A percentile compares a stretch with the other conserved stretches of the same genome.
phyloP scores from a whole-genome alignment of 2,329 filamentous ascomycete genomes.

The Arthrobotrys pseudoclavata region DNA sequence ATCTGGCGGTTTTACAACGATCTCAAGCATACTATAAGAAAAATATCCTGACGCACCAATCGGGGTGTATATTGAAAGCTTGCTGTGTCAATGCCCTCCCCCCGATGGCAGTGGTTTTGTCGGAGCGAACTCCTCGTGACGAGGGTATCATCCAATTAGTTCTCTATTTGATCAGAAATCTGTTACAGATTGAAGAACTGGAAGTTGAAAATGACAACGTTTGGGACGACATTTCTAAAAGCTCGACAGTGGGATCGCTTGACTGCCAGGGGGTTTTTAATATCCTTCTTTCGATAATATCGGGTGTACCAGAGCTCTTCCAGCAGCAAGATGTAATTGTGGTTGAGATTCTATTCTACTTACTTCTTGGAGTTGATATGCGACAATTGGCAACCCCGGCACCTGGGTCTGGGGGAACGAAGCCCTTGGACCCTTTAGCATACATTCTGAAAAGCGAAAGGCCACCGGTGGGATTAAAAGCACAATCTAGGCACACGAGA shows the following conservation, averaged over 20 bases:
- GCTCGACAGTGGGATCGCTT: conserved; percentile 88
- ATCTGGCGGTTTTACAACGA: conserved; percentile 88
- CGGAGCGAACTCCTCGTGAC: conserved; percentile 82
- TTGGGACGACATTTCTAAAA: conserved; percentile 90
- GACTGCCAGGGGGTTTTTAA: conserved; percentile 91
- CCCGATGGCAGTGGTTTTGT: conserved; percentile 82
- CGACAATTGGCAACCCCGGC: conserved; percentile 84
- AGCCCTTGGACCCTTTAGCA: conserved; percentile 69
- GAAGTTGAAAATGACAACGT: conserved; percentile 80
- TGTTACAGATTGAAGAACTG: conserved; percentile 84
- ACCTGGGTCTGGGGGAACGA: conserved; percentile 69
- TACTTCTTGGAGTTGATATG: conserved; percentile 89
- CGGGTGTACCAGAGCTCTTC: conserved; percentile 94
- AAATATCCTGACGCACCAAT: conserved; percentile 85
- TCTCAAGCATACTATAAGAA: conserved; percentile 92
- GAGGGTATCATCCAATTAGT: conserved; percentile 93
- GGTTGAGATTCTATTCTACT: conserved; percentile 90
- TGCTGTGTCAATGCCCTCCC: conserved; percentile 85
- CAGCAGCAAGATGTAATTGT: conserved; percentile 87
- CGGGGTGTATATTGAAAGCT: conserved; percentile 81
- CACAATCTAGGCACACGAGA: conserved; percentile 89
- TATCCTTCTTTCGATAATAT: conserved; percentile 85
- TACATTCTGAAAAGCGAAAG: conserved; percentile 23
- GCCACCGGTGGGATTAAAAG: conserved; percentile 67
- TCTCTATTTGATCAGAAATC: conserved; percentile 88